Base-by-base conservation (phyloP, 129 eudicot genomes). In the Cynara cardunculus region DNA sequence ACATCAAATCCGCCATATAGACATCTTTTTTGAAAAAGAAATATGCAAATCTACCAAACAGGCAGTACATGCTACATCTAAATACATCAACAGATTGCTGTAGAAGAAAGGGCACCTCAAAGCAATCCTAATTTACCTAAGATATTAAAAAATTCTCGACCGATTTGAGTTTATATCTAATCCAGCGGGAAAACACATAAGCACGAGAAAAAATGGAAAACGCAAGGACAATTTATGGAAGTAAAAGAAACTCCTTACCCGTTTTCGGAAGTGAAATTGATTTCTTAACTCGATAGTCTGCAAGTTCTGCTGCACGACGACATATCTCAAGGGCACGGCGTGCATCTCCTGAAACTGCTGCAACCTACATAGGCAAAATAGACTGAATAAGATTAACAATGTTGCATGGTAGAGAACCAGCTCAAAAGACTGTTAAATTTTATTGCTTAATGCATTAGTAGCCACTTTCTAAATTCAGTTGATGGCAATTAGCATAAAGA, bases 261-360 rank as follows among this genome's bases (percentile, higher is more conserved):
- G 81, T 62, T 30, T 59, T 79, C 24, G 91, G 79, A 80, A 78
- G 76, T 22, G 78, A 74, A 46, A 41, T 65, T 27, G 84, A 84
- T 25, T 78, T 84, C 87, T 96, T 96, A 61, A 86, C 87, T 75
- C 89, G 97, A 81, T 90, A 96, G 78, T 96, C 99, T 30, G 91
- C 88, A 79, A 92, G 81, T 81, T 96, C 99, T 32, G 98, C 99
- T 41, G 97, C 99, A 73, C 99, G 93, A 25, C 97, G 90, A 75
- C 99, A 96, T 41, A 96, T 96, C 88, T 96, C 99, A 62, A 96
- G 80, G 19, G 97, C 99, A 75, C 99, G 94, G 30, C 98, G 97
- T 80, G 97, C 98, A 89, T 96, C 99, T 80, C 99, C 99, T 7
- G 99, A 96, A 83, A 96, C 94, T 85, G 99, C 97, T 39, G 99